Base-by-base conservation (phyloP, 768 basidiomycete species). In the Boletus pseudo-olivaceus region DNA sequence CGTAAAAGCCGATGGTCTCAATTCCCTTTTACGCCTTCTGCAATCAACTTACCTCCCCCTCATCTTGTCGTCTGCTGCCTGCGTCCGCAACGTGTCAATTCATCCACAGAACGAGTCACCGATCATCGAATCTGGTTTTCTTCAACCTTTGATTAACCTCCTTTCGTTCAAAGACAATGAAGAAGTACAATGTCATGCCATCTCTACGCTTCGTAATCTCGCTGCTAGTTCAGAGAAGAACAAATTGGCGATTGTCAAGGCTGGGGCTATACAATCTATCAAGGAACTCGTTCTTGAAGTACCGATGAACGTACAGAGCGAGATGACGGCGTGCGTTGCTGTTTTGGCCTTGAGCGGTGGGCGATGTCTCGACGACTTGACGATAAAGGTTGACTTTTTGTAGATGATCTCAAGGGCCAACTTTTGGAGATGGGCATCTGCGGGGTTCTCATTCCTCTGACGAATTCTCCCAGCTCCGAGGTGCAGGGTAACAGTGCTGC, bases 301-400 rank as follows among this genome's bases (percentile, higher is more conserved):
- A 1, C 94, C 97, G 4, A 84, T 97, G 76, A 90, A 89, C 57
- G 97, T 99, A 11, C 97, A 99, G 74, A 96, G 93, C 66, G 97
- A 98, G 75, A 99, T 99, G 97, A 99, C 97, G 40, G 97, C 97
- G 7, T 98, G 96, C 63, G 89, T 98, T 41, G 97, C 97, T 17
- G 97, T 98, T 14, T 74, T 99, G 57, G 97, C 96, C 6, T 70
- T 99, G 62, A 96, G 93, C 63, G 95, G 95, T 96, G 69, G 51
- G 88, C 63, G 11, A 26, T 46, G 46, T 44, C n/a, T 42, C 11
- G 19, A 35, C 15, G 41, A 23, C 0, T 6, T 1, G 34, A 47
- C 29, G 19, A 27, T 8, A 10, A 35, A 32, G 35, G 40, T 40
- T 61, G 47, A 68, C 38, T n/a, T 47, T 37, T 4, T 55, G 4